Evolutionary conservation across 306 rosid species (phyloP), one percentile per base, ranked within the genome.

Genomic region (Arachis hypogaea): DNA sequence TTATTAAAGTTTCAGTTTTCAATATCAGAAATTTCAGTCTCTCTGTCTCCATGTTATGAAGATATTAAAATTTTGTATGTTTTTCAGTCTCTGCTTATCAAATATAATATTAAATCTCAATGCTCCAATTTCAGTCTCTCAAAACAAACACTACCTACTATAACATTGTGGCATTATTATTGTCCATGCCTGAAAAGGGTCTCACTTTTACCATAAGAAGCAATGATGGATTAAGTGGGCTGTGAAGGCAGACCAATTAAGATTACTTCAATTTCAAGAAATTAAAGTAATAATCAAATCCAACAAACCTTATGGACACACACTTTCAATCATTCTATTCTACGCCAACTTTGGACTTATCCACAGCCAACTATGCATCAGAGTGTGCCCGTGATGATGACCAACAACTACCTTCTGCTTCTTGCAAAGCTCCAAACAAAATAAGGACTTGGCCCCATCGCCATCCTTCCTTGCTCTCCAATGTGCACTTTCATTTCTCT

Each of bases 191-290:
- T 1, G 36, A 41, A 33, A 45, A 33, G n/a, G 16, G 67, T 36
- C 14, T 50, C 14, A 54, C 58, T 62, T 50, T 38, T 14, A 49
- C 29, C 18, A 6, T 50, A 54, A 43, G 8, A 50, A 63, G 44
- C 63, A 85, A 74, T 64, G 56, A 74, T 74, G 45, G 64, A 41
- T 2, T 33, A 54, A 63, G 56, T 51, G 63, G 11, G 55, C 40
- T 3, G 18, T 59, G 51, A 60, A 60, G 51, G 41, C 8, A 72
- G 59, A 47, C 1, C 40, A 60, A 60, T 33, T 33, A 33, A 33
- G 4, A 29, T 12, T 5, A 16, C 62, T 42, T 54, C 46, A 54
- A 64, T 40, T 9, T n/a, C 30, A 73, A 63, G 71, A 4, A 33
- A 50, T 61, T 7, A 73, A 52, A 38, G 69, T 7, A 73, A 52